phyloP scores from a whole-genome alignment of 441 rosid species.

The Manihot esculenta region DNA sequence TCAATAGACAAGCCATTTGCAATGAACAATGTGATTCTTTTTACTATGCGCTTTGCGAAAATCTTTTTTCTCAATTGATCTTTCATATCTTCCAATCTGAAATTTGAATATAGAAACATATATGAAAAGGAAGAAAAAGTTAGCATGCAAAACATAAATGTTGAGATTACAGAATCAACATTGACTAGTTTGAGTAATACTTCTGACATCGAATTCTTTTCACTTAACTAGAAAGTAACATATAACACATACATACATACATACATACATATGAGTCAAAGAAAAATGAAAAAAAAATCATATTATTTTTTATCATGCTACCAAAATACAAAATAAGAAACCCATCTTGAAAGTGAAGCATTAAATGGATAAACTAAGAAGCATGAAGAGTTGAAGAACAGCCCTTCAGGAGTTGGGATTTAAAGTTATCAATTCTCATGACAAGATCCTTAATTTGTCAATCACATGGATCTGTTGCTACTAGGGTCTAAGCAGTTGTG shows the following conservation, averaged over 20 bases:
- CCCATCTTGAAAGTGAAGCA: background rate
- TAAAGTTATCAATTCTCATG: too few species aligned
- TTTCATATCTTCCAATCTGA: slow-evolving; percentile 89
- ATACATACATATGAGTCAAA: too few species aligned
- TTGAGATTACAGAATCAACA: background rate
- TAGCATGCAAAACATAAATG: background rate
- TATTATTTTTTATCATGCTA: background rate
- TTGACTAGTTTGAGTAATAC: background rate
- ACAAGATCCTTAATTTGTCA: background rate
- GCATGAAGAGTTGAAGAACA: background rate
- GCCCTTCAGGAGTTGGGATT: background rate
- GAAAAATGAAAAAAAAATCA: background rate
- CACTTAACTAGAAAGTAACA: background rate
- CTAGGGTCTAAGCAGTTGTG: background rate
- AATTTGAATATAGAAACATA: slow-evolving; percentile 24
- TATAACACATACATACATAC: background rate
- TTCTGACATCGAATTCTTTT: background rate
- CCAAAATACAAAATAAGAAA: background rate
- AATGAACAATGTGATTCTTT: slow-evolving; percentile 55
- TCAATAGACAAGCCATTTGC: slow-evolving; percentile 66
- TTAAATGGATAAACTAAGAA: background rate
- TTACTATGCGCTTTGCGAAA: slow-evolving; percentile 75
- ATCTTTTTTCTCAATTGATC: slow-evolving; percentile 81
- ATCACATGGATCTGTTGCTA: background rate
- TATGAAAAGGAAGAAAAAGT: slow-evolving; percentile 1